Percentiles rank a stretch among this genome's conserved stretches.
These are phyloP conservation scores for Colletotrichum australisinense DNA, from an alignment of 2,329 filamentous ascomycete species.

Conservation along the genomic window DNA sequence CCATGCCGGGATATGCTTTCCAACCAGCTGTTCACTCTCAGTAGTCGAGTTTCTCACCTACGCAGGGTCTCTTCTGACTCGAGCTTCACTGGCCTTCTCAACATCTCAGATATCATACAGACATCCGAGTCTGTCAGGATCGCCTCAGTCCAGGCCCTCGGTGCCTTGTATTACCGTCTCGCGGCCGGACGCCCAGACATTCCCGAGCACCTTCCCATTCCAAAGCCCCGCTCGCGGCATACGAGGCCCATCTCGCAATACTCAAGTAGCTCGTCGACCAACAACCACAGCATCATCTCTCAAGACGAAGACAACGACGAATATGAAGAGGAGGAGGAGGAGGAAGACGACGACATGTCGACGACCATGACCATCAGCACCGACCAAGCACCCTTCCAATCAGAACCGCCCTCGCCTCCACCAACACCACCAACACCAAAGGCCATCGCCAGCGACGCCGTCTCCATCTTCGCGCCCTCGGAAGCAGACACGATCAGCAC, in stretches of 20 bases:
- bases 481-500: constrained; percentile 20
- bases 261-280: background rate
- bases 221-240: constrained; percentile 37
- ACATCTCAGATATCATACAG: constrained; percentile 46
- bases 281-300: constrained; percentile 15
- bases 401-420: constrained; percentile 47
- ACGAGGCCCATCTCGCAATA: background rate
- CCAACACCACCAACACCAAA: constrained; percentile 39
- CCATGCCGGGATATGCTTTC: constrained; percentile 44
- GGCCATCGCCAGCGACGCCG: constrained; percentile 37
- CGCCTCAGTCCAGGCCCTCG: constrained; percentile 45
- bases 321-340: constrained; percentile 33
- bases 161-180: constrained; percentile 49
- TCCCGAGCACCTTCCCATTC: constrained; percentile 42
- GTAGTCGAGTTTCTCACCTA: constrained; percentile 42
- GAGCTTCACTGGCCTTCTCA: constrained; percentile 39
- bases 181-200: constrained; percentile 42
- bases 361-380: constrained; percentile 40
- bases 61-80: constrained; percentile 37
- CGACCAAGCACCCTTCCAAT: constrained; percentile 40
- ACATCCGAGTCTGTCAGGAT: constrained; percentile 48
- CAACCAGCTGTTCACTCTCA: constrained; percentile 41
- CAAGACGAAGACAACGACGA: constrained; percentile 4
- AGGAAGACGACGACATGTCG: constrained; percentile 41
- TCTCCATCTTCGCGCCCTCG: constrained; percentile 36